phyloP scores from a whole-genome alignment of 2,329 filamentous ascomycete species.

The Penicillium sp. region DNA sequence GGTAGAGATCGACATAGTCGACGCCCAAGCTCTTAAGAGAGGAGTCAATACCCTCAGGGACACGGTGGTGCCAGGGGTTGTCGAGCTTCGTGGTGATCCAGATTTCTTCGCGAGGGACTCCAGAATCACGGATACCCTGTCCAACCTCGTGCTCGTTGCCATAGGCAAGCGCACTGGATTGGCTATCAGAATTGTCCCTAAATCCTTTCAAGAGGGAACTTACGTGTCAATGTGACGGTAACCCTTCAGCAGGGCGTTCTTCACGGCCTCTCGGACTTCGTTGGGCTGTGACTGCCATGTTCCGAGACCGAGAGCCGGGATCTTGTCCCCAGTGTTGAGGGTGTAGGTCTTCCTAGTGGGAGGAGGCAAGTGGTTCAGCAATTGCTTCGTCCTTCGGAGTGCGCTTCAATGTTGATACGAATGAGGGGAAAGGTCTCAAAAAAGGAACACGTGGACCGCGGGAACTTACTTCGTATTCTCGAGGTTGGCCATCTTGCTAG shows the following conservation, averaged over 20 bases:
- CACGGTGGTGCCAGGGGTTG: conserved; percentile 68
- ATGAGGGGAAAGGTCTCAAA: neutral
- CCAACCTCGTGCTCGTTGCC: conserved; percentile 72
- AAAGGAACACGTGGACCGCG: conserved; percentile 1
- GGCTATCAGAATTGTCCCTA: conserved; percentile 1
- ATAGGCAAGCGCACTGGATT: conserved; percentile 52
- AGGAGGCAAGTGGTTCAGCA: conserved; percentile 4
- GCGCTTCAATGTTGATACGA: neutral
- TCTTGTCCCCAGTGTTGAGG: conserved; percentile 56
- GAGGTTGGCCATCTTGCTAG: conserved; percentile 33
- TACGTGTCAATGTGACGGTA: conserved; percentile 63
- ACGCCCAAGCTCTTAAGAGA: conserved; percentile 68
- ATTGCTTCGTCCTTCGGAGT: neutral
- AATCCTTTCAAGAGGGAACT: conserved; percentile 25
- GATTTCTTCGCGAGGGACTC: conserved; percentile 68
- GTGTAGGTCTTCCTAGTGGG: conserved; percentile 45
- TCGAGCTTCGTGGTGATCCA: conserved; percentile 74
- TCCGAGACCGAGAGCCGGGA: conserved; percentile 57
- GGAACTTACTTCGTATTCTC: conserved; percentile 36
- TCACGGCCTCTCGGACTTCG: conserved; percentile 56
- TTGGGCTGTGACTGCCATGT: conserved; percentile 62
- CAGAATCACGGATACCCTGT: conserved; percentile 67
- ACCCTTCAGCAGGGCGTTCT: conserved; percentile 54
- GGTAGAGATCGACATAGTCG: conserved; percentile 74
- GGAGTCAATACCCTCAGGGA: conserved; percentile 65